Conservation (phyloP, 2,329 filamentous ascomycete genomes). For the Phyllosticta paracitricarpa region DNA sequence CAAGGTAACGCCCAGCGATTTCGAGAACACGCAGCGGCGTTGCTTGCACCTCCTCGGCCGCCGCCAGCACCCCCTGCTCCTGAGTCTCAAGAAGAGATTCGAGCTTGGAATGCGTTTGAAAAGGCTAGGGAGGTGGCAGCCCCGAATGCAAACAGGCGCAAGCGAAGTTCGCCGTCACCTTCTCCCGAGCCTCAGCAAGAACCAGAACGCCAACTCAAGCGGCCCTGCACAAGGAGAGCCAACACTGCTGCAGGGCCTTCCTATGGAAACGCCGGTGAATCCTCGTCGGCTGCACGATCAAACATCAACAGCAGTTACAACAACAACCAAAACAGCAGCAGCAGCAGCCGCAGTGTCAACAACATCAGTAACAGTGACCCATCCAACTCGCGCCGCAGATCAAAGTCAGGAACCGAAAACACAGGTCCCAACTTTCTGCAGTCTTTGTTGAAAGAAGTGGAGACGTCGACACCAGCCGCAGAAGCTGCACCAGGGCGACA, state of each 20-base stretch:
- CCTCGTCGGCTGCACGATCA: background rate
- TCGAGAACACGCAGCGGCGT: constrained; percentile 53
- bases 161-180: constrained; percentile 67
- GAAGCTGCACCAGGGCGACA: constrained; percentile 31
- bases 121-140: constrained; percentile 56
- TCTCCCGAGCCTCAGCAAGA: constrained; percentile 61
- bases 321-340: constrained; percentile 25
- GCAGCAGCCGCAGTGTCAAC: constrained; percentile 24
- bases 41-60: constrained; percentile 38
- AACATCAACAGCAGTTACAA: constrained; percentile 17
- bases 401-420: constrained; percentile 20
- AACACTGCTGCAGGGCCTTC: constrained; percentile 40
- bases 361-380: background rate
- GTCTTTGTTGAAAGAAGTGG: constrained; percentile 67
- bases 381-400: constrained; percentile 18
- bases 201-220: constrained; percentile 75
- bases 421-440: constrained; percentile 53
- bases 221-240: constrained; percentile 67
- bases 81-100: constrained; percentile 69
- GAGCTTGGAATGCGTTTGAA: constrained; percentile 86
- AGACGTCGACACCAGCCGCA: constrained; percentile 4
- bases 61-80: constrained; percentile 41
- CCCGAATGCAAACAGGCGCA: constrained; percentile 46
- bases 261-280: constrained; percentile 10
- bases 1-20: constrained; percentile 68